Percentiles rank a stretch among this genome's conserved stretches.
phyloP scores from a whole-genome alignment of 2,329 filamentous ascomycete species.

The Diaporthe sp. region DNA sequence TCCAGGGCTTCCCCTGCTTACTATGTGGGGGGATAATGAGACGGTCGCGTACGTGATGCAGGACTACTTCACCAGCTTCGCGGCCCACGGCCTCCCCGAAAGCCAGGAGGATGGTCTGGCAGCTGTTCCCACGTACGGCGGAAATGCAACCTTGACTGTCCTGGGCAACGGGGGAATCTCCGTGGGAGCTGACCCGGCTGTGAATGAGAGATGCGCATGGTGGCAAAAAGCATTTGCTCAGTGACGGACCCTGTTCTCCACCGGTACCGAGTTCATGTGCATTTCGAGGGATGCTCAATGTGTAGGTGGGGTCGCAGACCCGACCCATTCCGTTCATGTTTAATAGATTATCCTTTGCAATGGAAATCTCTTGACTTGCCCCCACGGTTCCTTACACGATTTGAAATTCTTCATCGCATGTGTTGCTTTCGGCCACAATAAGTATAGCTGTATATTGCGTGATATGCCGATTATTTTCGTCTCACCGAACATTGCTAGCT shows the following conservation, averaged over 20 bases:
- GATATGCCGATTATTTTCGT: background rate
- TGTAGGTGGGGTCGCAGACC: too few relatives aligned
- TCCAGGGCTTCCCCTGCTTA: background rate
- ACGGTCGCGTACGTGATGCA: background rate
- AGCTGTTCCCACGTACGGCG: background rate
- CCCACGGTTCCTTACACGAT: background rate
- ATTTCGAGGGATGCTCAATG: too few relatives aligned
- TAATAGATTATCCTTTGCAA: too few relatives aligned
- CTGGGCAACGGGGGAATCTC: background rate
- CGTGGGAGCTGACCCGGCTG: background rate
- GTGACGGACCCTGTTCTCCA: background rate
- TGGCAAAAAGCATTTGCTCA: background rate
- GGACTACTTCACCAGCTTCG: constrained; percentile 11
- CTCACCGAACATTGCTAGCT: background rate
- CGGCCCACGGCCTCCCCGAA: background rate
- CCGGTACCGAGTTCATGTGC: too few relatives aligned
- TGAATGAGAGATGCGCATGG: background rate
- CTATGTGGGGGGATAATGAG: background rate
- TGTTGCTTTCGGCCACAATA: background rate
- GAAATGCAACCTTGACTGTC: background rate
- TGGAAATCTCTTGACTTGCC: too few relatives aligned
- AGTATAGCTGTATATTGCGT: background rate
- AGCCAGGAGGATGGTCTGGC: background rate
- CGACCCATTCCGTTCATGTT: too few relatives aligned
- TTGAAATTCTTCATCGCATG: background rate